Conservation (phyloP, 768 basidiomycete genomes). For the Podaxis pistillaris region DNA sequence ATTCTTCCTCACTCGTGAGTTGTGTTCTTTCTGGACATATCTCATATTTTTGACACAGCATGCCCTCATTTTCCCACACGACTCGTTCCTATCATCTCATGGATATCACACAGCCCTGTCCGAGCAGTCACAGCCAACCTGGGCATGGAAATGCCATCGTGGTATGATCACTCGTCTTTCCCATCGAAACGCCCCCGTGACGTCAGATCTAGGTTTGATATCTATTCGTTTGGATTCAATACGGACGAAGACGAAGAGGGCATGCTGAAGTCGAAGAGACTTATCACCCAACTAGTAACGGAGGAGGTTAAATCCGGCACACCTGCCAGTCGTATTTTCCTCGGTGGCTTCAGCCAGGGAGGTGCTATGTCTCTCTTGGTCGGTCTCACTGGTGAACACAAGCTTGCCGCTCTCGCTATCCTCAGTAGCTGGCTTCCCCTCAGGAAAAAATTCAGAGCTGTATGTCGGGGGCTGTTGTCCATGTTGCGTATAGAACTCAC, state of each 20-base stretch:
- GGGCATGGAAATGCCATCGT: slow-evolving; percentile 74
- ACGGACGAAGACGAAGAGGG: slow-evolving; percentile 72
- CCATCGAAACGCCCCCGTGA: slow-evolving; percentile 9
- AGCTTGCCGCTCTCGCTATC: slow-evolving; percentile 68
- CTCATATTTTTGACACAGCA: not conserved
- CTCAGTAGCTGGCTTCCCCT: slow-evolving; percentile 84
- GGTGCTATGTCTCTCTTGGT: slow-evolving; percentile 76
- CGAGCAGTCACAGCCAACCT: slow-evolving; percentile 74
- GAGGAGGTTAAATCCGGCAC: slow-evolving; percentile 74
- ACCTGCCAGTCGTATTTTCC: slow-evolving; percentile 65
- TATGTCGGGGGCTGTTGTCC: slow-evolving; percentile 29
- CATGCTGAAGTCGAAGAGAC: slow-evolving; percentile 62
- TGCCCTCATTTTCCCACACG: slow-evolving; percentile 6
- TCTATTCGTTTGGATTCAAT: slow-evolving; percentile 61
- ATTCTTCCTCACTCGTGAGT: slow-evolving; percentile 80
- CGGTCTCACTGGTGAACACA: slow-evolving; percentile 63
- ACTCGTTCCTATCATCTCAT: slow-evolving; percentile 5
- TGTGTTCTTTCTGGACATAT: not conserved
- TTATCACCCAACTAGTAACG: slow-evolving; percentile 68
- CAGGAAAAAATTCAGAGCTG: slow-evolving; percentile 60
- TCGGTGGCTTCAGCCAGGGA: slow-evolving; percentile 91
- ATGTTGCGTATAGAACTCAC: slow-evolving; percentile 7
- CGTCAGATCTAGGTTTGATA: slow-evolving; percentile 64
- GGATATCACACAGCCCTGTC: slow-evolving; percentile 36
- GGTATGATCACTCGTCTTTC: slow-evolving; percentile 37